These are phyloP conservation scores for Fremontodendron californicum DNA, from an alignment of 345 rosid species.

Conservation along the genomic window DNA sequence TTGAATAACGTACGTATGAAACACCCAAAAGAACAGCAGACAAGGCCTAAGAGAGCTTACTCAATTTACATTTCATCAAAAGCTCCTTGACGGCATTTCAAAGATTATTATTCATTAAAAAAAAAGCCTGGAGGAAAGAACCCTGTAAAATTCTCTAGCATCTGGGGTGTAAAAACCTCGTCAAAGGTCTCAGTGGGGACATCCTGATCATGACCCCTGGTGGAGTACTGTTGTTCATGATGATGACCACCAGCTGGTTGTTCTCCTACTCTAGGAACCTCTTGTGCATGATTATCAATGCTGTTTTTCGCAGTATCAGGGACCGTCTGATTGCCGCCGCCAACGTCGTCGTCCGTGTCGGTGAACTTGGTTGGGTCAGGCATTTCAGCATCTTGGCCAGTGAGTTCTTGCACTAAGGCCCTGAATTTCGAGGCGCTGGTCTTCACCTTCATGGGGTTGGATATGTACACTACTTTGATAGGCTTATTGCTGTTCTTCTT, in stretches of 20 bases:
- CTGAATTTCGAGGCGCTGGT: slow-evolving; percentile 28
- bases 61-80: background rate
- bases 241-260: background rate
- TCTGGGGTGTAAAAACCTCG: background rate
- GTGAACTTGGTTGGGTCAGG: slow-evolving; percentile 13
- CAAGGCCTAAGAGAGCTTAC: background rate
- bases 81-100: too few relatives aligned
- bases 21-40: background rate
- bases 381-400: slow-evolving; percentile 29
- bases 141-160: slow-evolving; percentile 5
- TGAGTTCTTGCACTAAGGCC: slow-evolving; percentile 30
- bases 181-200: background rate
- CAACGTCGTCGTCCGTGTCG: background rate
- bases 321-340: background rate
- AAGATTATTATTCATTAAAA: background rate
- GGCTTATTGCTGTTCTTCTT: slow-evolving; percentile 1
- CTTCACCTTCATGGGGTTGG: slow-evolving; percentile 30
- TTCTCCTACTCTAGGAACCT: background rate
- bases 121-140: background rate
- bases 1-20: background rate
- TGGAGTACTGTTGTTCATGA: background rate
- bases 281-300: background rate
- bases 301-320: background rate
- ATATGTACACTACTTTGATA: slow-evolving; percentile 35
- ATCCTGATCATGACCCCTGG: background rate